Conservation (phyloP, 2,329 filamentous ascomycete species). For the Phoma sp. region DNA sequence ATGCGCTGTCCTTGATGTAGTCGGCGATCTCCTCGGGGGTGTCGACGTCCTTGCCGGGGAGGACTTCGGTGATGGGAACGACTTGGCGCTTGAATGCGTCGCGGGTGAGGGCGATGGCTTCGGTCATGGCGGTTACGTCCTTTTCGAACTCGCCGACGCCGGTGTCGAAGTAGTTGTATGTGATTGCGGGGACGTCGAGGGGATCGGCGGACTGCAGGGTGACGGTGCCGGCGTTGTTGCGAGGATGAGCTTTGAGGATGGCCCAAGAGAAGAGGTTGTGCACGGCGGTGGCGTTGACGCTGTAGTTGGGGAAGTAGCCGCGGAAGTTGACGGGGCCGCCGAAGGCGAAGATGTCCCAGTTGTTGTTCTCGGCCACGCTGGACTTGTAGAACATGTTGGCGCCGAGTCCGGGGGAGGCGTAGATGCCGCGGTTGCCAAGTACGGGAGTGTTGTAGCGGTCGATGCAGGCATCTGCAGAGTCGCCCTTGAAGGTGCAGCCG, state of each 20-base stretch:
- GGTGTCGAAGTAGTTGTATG: conserved; percentile 50
- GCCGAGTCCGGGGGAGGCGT: conserved; percentile 61
- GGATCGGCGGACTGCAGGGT: conserved; percentile 67
- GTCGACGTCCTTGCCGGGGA: conserved; percentile 57
- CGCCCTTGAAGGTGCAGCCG: conserved; percentile 50
- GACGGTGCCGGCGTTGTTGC: conserved; percentile 68
- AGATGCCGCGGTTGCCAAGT: conserved; percentile 53
- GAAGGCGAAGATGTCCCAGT: conserved; percentile 62
- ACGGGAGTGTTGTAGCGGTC: conserved; percentile 52
- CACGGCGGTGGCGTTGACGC: conserved; percentile 56
- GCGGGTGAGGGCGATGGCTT: conserved; percentile 61
- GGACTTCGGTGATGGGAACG: conserved; percentile 52
- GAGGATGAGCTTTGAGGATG: conserved; percentile 67
- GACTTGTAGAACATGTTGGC: conserved; percentile 56
- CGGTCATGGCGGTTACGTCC: conserved; percentile 59
- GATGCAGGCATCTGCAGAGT: conserved; percentile 55
- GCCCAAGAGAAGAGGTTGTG: conserved; percentile 60
- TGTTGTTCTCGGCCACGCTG: conserved; percentile 53
- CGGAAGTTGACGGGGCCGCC: conserved; percentile 62
- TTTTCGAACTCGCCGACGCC: conserved; percentile 68
- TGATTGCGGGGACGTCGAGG: conserved; percentile 67
- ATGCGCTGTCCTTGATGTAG: conserved; percentile 39
- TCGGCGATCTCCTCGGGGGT: conserved; percentile 40
- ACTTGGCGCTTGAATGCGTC: conserved; percentile 42
- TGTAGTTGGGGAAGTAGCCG: conserved; percentile 63